Percentiles rank a stretch among this genome's conserved stretches.
Conservation (phyloP, 2,329 filamentous ascomycete genomes). For the Talaromyces pinophilus region DNA sequence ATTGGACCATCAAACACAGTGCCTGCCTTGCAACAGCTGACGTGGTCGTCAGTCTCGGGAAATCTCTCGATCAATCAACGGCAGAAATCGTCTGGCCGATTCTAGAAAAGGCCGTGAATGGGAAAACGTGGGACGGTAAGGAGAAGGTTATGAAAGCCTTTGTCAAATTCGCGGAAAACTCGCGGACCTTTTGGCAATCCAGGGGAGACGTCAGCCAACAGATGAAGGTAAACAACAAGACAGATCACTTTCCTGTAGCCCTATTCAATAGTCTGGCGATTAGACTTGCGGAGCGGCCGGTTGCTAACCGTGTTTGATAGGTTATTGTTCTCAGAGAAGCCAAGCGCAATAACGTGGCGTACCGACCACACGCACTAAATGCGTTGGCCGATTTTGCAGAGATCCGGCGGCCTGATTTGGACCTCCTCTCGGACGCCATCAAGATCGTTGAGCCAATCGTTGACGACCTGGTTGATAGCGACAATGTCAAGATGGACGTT, state of each 20-base stretch:
- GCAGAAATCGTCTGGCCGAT: constrained; percentile 74
- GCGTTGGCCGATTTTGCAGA: constrained; percentile 73
- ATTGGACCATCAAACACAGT: constrained; percentile 89
- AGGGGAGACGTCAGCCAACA: constrained; percentile 60
- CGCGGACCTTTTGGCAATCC: constrained; percentile 60
- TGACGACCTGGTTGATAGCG: constrained; percentile 54
- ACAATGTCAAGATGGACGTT: constrained; percentile 69
- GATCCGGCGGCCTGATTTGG: constrained; percentile 65
- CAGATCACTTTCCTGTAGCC: not conserved
- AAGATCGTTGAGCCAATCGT: constrained; percentile 65
- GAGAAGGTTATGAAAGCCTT: constrained; percentile 80
- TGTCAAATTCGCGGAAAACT: constrained; percentile 71
- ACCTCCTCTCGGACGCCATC: constrained; percentile 68
- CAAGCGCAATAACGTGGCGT: constrained; percentile 84
- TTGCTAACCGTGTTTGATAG: constrained; percentile 41
- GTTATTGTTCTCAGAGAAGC: constrained; percentile 76
- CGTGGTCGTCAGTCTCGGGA: constrained; percentile 64
- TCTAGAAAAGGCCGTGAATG: constrained; percentile 74
- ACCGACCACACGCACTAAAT: constrained; percentile 72
- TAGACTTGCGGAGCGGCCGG: constrained; percentile 14
- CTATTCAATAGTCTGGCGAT: constrained; percentile 14
- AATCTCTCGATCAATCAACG: constrained; percentile 59
- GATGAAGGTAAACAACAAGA: constrained; percentile 61
- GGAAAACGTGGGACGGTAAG: constrained; percentile 93
- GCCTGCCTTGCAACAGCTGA: constrained; percentile 79